Percentiles rank a stretch among this genome's conserved stretches.
Evolutionary conservation across 495 filamentous ascomycete genomes (phyloP).

Genomic region (Aspergillus olivimuriae): DNA sequence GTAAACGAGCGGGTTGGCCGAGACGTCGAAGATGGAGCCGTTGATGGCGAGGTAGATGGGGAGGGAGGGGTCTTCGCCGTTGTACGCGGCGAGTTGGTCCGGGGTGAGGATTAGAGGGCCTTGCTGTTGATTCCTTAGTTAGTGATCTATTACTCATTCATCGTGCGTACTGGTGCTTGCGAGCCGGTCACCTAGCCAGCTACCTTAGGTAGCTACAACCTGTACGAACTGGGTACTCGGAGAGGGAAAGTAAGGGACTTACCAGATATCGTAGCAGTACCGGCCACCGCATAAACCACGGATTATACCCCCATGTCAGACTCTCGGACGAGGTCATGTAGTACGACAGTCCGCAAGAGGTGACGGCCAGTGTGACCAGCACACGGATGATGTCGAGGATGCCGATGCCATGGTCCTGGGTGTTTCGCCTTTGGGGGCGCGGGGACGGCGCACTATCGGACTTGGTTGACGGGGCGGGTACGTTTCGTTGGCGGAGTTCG

Average conservation of each 20-base stretch:
- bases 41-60: conserved; percentile 93
- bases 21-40: conserved; percentile 91
- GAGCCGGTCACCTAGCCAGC: too few relatives aligned
- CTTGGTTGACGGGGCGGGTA: conserved; percentile 4
- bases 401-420: conserved; percentile 34
- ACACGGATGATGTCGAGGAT: conserved; percentile 72
- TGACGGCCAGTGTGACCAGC: conserved; percentile 59
- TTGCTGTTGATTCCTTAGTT: conserved; percentile 27
- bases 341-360: conserved; percentile 68
- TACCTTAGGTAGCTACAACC: neutral
- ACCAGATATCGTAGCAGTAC: conserved; percentile 60
- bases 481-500: conserved; percentile 33
- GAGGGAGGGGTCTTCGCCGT: conserved; percentile 65
- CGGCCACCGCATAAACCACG: conserved; percentile 58
- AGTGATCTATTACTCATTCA: too few relatives aligned
- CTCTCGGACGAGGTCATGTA: conserved; percentile 67
- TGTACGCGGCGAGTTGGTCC: conserved; percentile 62
- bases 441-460: conserved; percentile 11
- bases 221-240: neutral
- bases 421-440: conserved; percentile 4
- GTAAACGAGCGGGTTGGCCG: conserved; percentile 66
- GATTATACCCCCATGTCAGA: conserved; percentile 61
- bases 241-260: conserved; percentile 14
- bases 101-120: conserved; percentile 62
- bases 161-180: too few relatives aligned